Percentiles rank a stretch among this genome's conserved stretches.
Evolutionary conservation across 345 rosid genomes (phyloP).

Genomic region (Gossypium arboreum): DNA sequence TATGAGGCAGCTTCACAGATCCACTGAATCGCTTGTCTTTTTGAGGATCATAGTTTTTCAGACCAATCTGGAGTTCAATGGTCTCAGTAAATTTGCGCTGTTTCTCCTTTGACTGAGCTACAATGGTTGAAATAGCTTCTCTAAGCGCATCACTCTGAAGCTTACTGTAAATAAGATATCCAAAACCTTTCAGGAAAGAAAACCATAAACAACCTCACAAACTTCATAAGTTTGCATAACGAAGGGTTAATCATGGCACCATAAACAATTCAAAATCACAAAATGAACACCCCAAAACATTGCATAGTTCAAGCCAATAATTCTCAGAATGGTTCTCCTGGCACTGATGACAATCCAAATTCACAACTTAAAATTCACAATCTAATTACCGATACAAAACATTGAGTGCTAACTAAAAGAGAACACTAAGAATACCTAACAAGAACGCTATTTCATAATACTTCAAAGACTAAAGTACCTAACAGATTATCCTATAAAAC

Average conservation of each 20-base stretch:
- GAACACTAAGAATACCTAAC: not conserved
- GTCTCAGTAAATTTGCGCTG: constrained; percentile 81
- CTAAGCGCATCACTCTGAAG: constrained; percentile 81
- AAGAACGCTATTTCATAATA: not conserved
- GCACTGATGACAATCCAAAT: not conserved
- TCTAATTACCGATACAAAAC: not conserved
- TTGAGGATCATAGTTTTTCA: constrained; percentile 92
- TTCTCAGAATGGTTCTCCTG: not conserved
- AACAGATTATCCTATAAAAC: not conserved
- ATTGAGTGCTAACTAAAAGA: not conserved
- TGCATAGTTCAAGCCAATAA: not conserved
- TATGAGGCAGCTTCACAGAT: constrained; percentile 82
- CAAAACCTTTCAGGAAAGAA: not conserved
- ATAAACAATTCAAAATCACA: not conserved
- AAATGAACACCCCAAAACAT: not conserved
- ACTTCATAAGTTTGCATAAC: not conserved
- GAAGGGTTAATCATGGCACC: not conserved
- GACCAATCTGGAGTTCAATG: constrained; percentile 87
- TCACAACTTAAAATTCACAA: not conserved
- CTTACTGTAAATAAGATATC: constrained; percentile 51
- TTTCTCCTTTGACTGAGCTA: constrained; percentile 50
- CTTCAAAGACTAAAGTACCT: not conserved
- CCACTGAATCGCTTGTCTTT: constrained; percentile 96
- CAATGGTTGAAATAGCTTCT: constrained; percentile 66
- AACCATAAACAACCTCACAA: not conserved